Conservation (phyloP, 495 filamentous ascomycete genomes). For the Talaromyces borbonicus region DNA sequence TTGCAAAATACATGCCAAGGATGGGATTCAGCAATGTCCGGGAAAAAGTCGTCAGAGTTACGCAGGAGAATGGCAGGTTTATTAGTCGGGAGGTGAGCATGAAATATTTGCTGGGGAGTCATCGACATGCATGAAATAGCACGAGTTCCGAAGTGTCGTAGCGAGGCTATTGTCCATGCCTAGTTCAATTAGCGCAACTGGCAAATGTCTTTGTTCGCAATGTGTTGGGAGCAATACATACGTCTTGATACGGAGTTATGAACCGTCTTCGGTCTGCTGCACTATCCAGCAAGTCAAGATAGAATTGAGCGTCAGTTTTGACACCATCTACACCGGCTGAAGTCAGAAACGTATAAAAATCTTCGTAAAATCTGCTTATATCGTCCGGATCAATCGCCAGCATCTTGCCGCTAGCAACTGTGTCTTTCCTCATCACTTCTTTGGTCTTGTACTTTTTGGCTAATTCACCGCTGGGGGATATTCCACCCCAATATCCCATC, state of each 20-base stretch:
- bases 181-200: background rate
- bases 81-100: conserved; percentile 66
- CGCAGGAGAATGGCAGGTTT: conserved; percentile 61
- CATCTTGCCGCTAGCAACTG: conserved; percentile 51
- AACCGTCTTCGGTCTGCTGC: conserved; percentile 58
- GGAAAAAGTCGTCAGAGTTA: conserved; percentile 94
- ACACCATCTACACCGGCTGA: conserved; percentile 65
- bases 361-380: conserved; percentile 66
- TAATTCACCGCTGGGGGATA: conserved; percentile 61
- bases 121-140: conserved; percentile 92
- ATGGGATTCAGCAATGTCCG: conserved; percentile 64
- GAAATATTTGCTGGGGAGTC: conserved; percentile 72
- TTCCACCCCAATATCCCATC: conserved; percentile 92
- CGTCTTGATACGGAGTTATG: conserved; percentile 69
- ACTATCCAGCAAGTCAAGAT: conserved; percentile 63
- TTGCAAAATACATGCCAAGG: conserved; percentile 94
- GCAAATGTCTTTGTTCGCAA: background rate
- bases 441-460: conserved; percentile 70
- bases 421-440: conserved; percentile 47
- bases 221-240: no score
- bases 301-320: conserved; percentile 87
- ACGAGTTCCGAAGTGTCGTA: conserved; percentile 66
- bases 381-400: conserved; percentile 68
- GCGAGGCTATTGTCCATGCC: conserved; percentile 63
- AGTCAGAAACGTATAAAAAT: conserved; percentile 79